phyloP scores from a whole-genome alignment of 441 rosid species.

The Mallotus repandus region DNA sequence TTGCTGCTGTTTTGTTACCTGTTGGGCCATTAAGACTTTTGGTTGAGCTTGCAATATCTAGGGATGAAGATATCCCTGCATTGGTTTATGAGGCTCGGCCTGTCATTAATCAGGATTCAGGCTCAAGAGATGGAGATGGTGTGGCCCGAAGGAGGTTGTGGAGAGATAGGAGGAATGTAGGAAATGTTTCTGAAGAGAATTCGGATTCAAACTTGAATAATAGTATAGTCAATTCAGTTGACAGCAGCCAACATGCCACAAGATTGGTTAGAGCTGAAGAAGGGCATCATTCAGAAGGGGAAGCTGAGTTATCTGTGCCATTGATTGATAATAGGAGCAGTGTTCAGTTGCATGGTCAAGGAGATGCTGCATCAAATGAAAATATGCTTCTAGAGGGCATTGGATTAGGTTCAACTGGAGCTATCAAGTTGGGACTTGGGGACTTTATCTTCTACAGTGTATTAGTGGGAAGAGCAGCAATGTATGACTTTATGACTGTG shows the following conservation, averaged over 20 bases:
- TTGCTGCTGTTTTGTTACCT: slow-evolving; percentile 91
- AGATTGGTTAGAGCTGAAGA: slow-evolving; percentile 40
- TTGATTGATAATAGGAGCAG: slow-evolving; percentile 48
- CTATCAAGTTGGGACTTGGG: slow-evolving; percentile 88
- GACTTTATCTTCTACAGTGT: slow-evolving; percentile 93
- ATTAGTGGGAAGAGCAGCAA: slow-evolving; percentile 87
- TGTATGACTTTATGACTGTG: slow-evolving; percentile 91
- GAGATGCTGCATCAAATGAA: slow-evolving; percentile 34
- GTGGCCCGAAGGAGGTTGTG: slow-evolving; percentile 61
- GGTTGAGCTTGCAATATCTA: slow-evolving; percentile 93
- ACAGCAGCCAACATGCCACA: slow-evolving; percentile 18
- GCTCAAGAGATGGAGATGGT: slow-evolving; percentile 28
- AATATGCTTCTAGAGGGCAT: slow-evolving; percentile 62
- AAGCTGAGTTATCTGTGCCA: slow-evolving; percentile 57
- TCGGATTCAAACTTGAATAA: slow-evolving; percentile 22
- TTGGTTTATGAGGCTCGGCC: slow-evolving; percentile 89
- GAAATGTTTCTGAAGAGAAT: slow-evolving; percentile 26
- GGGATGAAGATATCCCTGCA: slow-evolving; percentile 96
- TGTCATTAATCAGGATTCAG: slow-evolving; percentile 43
- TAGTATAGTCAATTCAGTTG: slow-evolving; percentile 23
- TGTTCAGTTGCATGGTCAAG: slow-evolving; percentile 25
- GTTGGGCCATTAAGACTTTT: slow-evolving; percentile 84
- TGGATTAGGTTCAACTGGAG: slow-evolving; percentile 84
- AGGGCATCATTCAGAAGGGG: slow-evolving; percentile 35
- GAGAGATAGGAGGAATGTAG: slow-evolving; percentile 55